Evolutionary conservation across 1,284 basidiomycete genomes (phyloP), one percentile per base, ranked within the genome.

Genomic region (Papiliotrema laurentii): DNA sequence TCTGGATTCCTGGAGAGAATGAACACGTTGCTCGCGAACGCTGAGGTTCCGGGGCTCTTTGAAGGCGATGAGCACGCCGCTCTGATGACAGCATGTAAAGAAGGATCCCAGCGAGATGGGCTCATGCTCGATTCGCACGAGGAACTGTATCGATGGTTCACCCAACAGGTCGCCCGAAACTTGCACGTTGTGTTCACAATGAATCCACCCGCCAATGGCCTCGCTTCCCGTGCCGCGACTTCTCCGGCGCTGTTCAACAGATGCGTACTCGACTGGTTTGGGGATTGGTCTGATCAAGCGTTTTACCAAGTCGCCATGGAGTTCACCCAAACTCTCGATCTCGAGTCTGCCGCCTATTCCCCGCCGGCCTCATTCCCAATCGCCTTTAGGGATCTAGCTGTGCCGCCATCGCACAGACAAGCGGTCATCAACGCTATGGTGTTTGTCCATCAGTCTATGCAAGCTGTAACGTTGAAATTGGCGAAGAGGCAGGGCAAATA

Each of bases 11-110:
- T 99, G 54, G 96, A 99, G 71, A 84, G 96, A 28, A 97, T 99
- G 91, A 99, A 99, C 73, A 99, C 93, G 0, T 82, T 99, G 4
- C 82, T 99, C 13, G 97, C 96, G 34, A 99, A 99, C 64, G 94
- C 94, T n/a, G 96, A 99, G 73, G 94, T 99, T 16, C 96, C 96
- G 0, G 96, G 97, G 69, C 80, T 99, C 13, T 99, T 98, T 65
- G 93, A 97, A 73, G 93, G 93, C 13, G 96, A 99, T 64, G 96
- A 99, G 69, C 87, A 97, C 69, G 83, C 92, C 14, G 87, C 91
- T 31, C 77, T 99, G 49, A 97, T 99, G 88, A 97, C 92, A 3
- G 91, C 93, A 2, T 96, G 96, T 75, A 97, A 97, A 71, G 96
- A 99, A 75, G 96, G 94, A 1, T 94, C 93, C 16, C 92, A 97